Evolutionary conservation across 176 grass and related monocot species (phyloP), one percentile per base, ranked within the genome.

Genomic region (Pontederia paniculata): DNA sequence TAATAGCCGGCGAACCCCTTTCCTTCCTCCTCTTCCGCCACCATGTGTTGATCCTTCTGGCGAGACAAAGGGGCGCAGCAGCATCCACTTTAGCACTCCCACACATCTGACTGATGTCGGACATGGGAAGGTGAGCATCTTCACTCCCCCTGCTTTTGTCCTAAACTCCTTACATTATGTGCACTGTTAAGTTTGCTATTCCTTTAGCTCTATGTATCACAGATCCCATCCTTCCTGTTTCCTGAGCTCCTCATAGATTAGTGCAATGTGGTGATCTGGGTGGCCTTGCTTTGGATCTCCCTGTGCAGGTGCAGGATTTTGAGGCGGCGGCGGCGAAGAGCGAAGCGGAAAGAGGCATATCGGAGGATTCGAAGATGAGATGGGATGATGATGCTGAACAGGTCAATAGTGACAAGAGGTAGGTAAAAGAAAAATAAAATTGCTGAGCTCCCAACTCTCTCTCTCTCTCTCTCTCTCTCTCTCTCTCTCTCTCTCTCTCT

Each of bases 381-480:
- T 71, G 43, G 45, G 42, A 45, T 21, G 66, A 41, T 4, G 15
- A 50, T 13, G 48, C 48, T 17, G 28, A 37, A 37, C 61, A 17
- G 12, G 74, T 23, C 23, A 76, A 52, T 31, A 66, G 42, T 45
- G 31, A 69, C 44, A 67, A 21, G 45, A 83, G 76, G 79, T 76
- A 37, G 28, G 28, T 37, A 37, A 37, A 37, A 37, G 1, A 37
- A 37, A 37, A 37, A 37, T 5, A 37, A 73, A 60, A 63, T 5
- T 42, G 44, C 17, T 23, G 9, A 14, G 17, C 41, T 13, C 17
- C 9, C 41, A 13, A 18, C 17, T 12, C 43, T 44, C 16, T 21
- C 17, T 37, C 28, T 37, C 50, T n/a, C 12, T 45, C 18, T 49
- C 48, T 59, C 16, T 63, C 50, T 55, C 57, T n/a, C n/a, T n/a